Conservation (phyloP, 176 grass and related monocot species). For the Microstegium vimineum region DNA sequence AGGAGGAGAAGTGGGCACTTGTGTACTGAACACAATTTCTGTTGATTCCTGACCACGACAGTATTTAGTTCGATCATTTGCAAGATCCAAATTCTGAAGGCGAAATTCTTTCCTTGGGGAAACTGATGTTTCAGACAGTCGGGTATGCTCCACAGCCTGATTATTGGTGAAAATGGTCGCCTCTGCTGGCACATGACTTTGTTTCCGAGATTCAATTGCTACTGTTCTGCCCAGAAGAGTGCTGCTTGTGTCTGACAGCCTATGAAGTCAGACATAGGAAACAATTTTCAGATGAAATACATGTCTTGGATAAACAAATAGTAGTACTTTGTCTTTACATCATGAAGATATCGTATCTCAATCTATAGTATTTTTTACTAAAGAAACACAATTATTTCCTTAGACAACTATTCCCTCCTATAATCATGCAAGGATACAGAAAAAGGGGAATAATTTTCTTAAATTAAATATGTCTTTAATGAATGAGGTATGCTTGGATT, state of each 20-base stretch:
- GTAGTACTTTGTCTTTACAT: background rate
- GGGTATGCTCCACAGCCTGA: conserved; percentile 36
- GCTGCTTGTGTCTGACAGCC: conserved; percentile 32
- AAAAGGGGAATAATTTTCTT: background rate
- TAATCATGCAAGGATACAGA: background rate
- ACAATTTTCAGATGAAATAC: conserved; percentile 4
- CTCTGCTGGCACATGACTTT: conserved; percentile 8
- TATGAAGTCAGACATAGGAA: conserved; percentile 17
- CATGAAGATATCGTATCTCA: conserved; percentile 17
- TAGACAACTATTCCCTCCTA: background rate
- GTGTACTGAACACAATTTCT: conserved; percentile 48
- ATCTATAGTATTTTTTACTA: background rate
- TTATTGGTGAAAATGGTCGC: conserved; percentile 10
- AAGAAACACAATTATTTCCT: background rate
- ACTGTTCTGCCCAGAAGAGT: conserved; percentile 19
- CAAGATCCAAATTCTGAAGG: conserved; percentile 28
- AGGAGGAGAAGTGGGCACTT: conserved; percentile 31
- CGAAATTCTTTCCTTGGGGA: conserved; percentile 41
- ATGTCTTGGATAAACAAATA: background rate
- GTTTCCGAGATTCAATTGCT: conserved; percentile 30
- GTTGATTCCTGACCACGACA: conserved; percentile 39
- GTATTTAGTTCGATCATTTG: conserved; percentile 18
- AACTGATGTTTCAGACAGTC: conserved; percentile 27
- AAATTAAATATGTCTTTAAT: background rate
- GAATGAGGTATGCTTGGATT: background rate